Percentiles rank a stretch among this genome's conserved stretches.
These are phyloP conservation scores for Cladobotryum mycophilum DNA, from an alignment of 2,329 filamentous ascomycete genomes.

Conservation along the genomic window DNA sequence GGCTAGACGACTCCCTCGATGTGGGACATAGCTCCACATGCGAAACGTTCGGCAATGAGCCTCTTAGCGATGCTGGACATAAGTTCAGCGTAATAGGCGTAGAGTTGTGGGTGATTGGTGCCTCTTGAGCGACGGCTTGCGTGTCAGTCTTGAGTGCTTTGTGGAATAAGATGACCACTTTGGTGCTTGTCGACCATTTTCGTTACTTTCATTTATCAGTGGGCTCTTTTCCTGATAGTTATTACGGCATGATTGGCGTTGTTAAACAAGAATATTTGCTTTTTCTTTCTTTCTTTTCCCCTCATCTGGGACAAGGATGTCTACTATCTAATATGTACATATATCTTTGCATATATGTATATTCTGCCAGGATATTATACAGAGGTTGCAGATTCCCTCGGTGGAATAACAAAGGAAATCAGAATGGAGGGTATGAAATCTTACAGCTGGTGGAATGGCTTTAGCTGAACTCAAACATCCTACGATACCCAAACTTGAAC, in stretches of 20 bases:
- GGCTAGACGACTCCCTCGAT: constrained; percentile 82
- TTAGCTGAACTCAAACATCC: too few relatives aligned
- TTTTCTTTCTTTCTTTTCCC: too few relatives aligned
- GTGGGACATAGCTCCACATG: constrained; percentile 77
- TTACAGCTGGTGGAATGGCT: background rate
- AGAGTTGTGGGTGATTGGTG: constrained; percentile 87
- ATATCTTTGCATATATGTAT: too few relatives aligned
- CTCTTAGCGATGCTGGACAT: constrained; percentile 82
- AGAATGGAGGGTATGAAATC: background rate
- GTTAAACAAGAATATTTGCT: too few relatives aligned
- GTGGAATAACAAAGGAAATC: background rate
- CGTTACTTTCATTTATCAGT: background rate
- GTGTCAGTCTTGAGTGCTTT: background rate
- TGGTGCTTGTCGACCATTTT: background rate
- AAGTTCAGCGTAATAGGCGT: constrained; percentile 90
- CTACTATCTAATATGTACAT: too few relatives aligned
- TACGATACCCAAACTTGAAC: too few relatives aligned
- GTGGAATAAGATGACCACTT: too few relatives aligned
- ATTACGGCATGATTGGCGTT: too few relatives aligned
- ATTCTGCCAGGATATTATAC: too few relatives aligned
- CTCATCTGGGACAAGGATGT: too few relatives aligned
- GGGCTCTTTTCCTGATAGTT: too few relatives aligned
- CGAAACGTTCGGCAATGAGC: constrained; percentile 91
- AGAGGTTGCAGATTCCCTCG: too few relatives aligned
- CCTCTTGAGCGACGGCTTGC: constrained; percentile 16